phyloP scores from a whole-genome alignment of 257 asterid genomes.

The Forsythia viridissima region DNA sequence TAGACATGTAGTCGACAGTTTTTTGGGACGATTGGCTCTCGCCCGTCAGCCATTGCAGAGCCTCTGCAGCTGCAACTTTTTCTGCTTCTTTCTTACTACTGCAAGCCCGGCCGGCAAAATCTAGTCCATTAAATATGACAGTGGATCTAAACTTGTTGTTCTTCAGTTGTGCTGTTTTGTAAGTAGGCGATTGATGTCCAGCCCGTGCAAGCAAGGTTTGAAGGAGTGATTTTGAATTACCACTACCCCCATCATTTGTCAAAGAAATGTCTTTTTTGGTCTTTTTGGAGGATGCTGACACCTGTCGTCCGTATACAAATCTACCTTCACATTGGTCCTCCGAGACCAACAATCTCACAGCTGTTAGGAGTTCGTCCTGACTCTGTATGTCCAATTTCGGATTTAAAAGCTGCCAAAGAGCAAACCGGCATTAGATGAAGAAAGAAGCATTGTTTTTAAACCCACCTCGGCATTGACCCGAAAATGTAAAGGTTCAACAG shows the following conservation, averaged over 20 bases:
- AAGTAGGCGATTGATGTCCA: constrained; percentile 72
- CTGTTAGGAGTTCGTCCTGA: constrained; percentile 62
- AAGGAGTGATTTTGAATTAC: constrained; percentile 69
- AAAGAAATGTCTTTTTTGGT: constrained; percentile 30
- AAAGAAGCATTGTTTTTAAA: constrained; percentile 3
- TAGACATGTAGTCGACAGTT: constrained; percentile 58
- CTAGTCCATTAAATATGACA: constrained; percentile 74
- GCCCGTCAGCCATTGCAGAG: constrained; percentile 85
- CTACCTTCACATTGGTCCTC: constrained; percentile 87
- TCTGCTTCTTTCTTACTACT: constrained; percentile 92
- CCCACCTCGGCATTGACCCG: background rate
- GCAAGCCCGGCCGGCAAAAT: constrained; percentile 72
- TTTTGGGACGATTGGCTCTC: constrained; percentile 58
- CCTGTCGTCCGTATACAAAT: constrained; percentile 76
- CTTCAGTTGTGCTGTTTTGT: constrained; percentile 64
- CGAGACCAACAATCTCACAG: constrained; percentile 72
- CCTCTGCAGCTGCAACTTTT: constrained; percentile 91
- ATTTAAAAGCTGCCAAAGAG: constrained; percentile 66
- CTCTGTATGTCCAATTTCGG: constrained; percentile 55
- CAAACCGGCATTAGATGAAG: constrained; percentile 25
- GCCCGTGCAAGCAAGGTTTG: constrained; percentile 77
- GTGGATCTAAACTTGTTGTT: constrained; percentile 71
- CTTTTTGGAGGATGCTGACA: constrained; percentile 45
- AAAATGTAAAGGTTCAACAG: background rate
- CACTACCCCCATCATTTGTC: constrained; percentile 39